A percentile compares a stretch with the other conserved stretches of the same genome.
Evolutionary conservation across 129 eudicot genomes (phyloP).

Genomic region (Escallonia rubra): DNA sequence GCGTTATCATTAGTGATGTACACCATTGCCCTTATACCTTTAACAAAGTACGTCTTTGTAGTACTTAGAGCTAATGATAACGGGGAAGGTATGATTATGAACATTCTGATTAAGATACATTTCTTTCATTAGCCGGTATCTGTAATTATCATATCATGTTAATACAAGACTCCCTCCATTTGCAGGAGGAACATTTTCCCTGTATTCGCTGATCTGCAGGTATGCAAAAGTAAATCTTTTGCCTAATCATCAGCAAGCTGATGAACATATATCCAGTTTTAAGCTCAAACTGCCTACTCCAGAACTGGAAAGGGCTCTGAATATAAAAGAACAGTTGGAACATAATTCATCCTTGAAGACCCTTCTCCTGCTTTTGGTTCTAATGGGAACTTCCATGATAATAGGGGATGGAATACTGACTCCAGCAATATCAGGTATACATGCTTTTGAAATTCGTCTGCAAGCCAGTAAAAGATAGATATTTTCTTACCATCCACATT

Average conservation of each 20-base stretch:
- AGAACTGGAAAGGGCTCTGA: slow-evolving; percentile 83
- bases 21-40: slow-evolving; percentile 91
- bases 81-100: slow-evolving; percentile 87
- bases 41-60: slow-evolving; percentile 73
- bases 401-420: slow-evolving; percentile 97
- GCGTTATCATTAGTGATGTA: slow-evolving; percentile 79
- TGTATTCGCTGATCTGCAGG: slow-evolving; percentile 82
- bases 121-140: not conserved
- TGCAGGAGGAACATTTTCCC: slow-evolving; percentile 97
- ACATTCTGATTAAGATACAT: not conserved
- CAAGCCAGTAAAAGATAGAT: not conserved
- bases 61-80: slow-evolving; percentile 94
- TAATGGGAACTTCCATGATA: slow-evolving; percentile 94
- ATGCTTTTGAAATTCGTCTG: not conserved
- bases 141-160: slow-evolving; percentile 1
- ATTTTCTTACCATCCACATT: too few species aligned
- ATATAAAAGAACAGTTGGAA: slow-evolving; percentile 73
- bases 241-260: slow-evolving; percentile 89
- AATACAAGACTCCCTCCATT: slow-evolving; percentile 8
- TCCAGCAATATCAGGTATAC: slow-evolving; percentile 89
- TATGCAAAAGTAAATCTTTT: slow-evolving; percentile 84
- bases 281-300: slow-evolving; percentile 91
- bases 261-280: slow-evolving; percentile 83
- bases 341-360: slow-evolving; percentile 62
- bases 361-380: slow-evolving; percentile 74